Evolutionary conservation across 179 eudicot genomes (phyloP), one percentile per base, ranked within the genome.

Genomic region (Sideroxylon spinosum): DNA sequence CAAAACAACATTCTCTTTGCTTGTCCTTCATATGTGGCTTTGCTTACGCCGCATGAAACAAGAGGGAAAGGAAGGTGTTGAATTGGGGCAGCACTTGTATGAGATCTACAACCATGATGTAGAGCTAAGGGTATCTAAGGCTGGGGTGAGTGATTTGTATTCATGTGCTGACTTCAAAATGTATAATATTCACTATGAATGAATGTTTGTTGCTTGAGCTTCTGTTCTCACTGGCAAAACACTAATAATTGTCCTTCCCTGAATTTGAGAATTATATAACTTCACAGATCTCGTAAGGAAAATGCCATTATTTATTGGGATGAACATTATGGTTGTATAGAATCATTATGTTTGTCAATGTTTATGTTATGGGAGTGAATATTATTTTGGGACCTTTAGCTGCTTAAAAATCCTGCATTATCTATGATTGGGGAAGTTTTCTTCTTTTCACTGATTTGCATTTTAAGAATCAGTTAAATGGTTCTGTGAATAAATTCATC

Each of bases 51-150:
- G 99, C 29, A 79, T 94, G 79, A 94, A 92, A 85, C 93, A 85
- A 65, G 99, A 95, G 80, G 99, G 98, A 82, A 81, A 88, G 76
- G 99, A 95, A 82, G 99, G 98, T 78, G 91, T 84, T 80, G 93
- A 94, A 84, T 88, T 95, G 87, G 99, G 97, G 77, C 99, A 95
- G 75, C 90, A 93, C 67, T 76, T 95, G 77, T 95, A 94, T 78
- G 99, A 95, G 85, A 89, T 92, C 59, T 94, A 89, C 89, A 95
- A 95, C 86, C 99, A 95, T 85, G 98, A 95, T 76, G 85, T 95
- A 73, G 99, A 95, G 86, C 78, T 94, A 82, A 89, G 99, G 82
- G 99, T 95, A 76, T 94, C 98, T 25, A 95, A 88, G 83, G 99
- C 96, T 76, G 99, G 99, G 97, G 99, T 94, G 71, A 88, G 98